Evolutionary conservation across 2,329 filamentous ascomycete genomes (phyloP).

Genomic region (Fusarium sp.): DNA sequence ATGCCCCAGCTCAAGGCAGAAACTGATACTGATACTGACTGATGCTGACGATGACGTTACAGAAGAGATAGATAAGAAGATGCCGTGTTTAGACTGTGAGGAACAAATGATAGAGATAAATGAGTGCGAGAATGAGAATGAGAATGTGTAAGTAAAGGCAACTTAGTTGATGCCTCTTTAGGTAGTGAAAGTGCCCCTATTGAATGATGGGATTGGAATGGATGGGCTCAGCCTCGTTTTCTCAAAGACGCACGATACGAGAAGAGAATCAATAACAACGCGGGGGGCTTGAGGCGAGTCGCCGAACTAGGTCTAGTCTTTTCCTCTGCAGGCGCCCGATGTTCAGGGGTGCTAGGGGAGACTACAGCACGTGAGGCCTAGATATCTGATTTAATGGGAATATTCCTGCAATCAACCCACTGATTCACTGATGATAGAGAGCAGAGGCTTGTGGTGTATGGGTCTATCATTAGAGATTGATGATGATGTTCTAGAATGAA

Average conservation of each 20-base stretch:
- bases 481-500: neutral
- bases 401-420: neutral
- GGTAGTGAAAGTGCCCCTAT: constrained; percentile 18
- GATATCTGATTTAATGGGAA: neutral
- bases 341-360: constrained; percentile 13
- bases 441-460: neutral
- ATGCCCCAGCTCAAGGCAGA: constrained; percentile 3
- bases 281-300: constrained; percentile 11
- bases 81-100: neutral
- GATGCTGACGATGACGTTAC: constrained; percentile 14
- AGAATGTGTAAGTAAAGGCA: neutral
- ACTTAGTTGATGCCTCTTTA: neutral
- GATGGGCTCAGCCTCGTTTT: constrained; percentile 24
- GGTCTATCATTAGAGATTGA: neutral
- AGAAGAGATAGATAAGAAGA: neutral
- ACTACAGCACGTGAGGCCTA: constrained; percentile 17
- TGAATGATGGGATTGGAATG: constrained; percentile 1
- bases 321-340: neutral
- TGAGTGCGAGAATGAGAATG: neutral
- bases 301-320: constrained; percentile 19
- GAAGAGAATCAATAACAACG: constrained; percentile 19
- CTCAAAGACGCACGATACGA: constrained; percentile 23
- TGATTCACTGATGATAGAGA: neutral
- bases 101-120: neutral
- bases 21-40: neutral